Evolutionary conservation across 192 early-diverging fungal genomes (phyloP).

Genomic region (Dissophora globulifera): DNA sequence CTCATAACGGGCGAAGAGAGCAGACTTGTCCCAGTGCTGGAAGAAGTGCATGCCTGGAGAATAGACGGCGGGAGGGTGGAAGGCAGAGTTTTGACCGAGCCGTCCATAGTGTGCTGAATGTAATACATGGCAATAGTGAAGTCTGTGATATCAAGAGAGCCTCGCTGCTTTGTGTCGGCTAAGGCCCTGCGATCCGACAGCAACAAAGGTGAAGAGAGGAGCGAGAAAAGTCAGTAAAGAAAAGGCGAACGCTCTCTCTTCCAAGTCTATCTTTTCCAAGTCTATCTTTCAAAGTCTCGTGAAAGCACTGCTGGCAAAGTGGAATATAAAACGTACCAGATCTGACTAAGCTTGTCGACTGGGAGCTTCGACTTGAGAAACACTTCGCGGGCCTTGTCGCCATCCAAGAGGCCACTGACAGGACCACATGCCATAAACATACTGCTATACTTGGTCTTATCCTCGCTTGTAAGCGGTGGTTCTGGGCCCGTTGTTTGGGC

Average conservation of each 20-base stretch:
- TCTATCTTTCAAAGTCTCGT: too few species aligned
- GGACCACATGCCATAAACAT: constrained; percentile 50
- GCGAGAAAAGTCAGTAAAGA: background rate
- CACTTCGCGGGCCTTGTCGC: constrained; percentile 76
- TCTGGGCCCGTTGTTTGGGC: constrained; percentile 36
- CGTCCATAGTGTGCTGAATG: constrained; percentile 83
- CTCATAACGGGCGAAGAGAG: constrained; percentile 24
- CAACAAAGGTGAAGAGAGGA: background rate
- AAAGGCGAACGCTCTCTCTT: background rate
- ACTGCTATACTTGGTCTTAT: constrained; percentile 47
- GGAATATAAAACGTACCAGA: constrained; percentile 71
- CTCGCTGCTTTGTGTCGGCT: constrained; percentile 78
- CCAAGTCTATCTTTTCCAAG: too few species aligned
- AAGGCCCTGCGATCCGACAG: constrained; percentile 62
- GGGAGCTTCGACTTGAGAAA: constrained; percentile 87
- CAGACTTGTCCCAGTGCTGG: constrained; percentile 21
- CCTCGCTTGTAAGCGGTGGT: constrained; percentile 28
- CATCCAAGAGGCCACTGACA: constrained; percentile 58
- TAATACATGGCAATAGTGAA: constrained; percentile 94
- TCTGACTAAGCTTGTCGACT: constrained; percentile 75
- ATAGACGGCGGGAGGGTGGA: constrained; percentile 70
- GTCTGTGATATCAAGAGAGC: constrained; percentile 80
- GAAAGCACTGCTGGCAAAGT: background rate
- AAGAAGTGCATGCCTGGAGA: constrained; percentile 57
- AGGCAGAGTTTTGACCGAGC: constrained; percentile 75